Evolutionary conservation across 2,329 filamentous ascomycete genomes (phyloP).

Genomic region (Clonostachys sp.): DNA sequence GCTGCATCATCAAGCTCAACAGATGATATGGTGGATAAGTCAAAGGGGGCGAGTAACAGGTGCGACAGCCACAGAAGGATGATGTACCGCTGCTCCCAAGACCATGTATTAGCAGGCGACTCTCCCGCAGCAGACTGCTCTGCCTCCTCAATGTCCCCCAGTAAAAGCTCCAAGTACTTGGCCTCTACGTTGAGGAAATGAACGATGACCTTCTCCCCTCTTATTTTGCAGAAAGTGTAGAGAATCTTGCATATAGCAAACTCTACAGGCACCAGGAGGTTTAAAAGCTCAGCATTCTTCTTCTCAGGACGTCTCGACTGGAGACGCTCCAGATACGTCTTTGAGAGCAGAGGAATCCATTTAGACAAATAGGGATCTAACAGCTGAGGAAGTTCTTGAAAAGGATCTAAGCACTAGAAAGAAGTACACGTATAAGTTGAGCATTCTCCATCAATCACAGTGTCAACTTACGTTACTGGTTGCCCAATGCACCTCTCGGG

Average conservation of each 20-base stretch:
- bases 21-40: constrained; percentile 79
- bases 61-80: constrained; percentile 85
- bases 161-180: constrained; percentile 74
- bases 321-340: constrained; percentile 69
- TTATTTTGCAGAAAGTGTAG: constrained; percentile 90
- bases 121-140: constrained; percentile 21
- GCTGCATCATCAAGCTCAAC: constrained; percentile 41
- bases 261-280: constrained; percentile 51
- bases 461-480: constrained; percentile 34
- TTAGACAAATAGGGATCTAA: constrained; percentile 77
- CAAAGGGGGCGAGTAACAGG: constrained; percentile 81
- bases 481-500: constrained; percentile 42
- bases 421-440: not conserved
- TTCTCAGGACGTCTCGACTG: constrained; percentile 11
- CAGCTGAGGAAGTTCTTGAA: constrained; percentile 92
- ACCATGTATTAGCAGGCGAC: constrained; percentile 32
- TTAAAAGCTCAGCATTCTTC: constrained; percentile 10
- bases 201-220: constrained; percentile 88
- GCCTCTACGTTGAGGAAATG: constrained; percentile 90
- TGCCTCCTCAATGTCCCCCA: constrained; percentile 66
- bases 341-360: constrained; percentile 70
- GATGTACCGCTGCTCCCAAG: constrained; percentile 87
- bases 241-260: constrained; percentile 74
- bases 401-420: constrained; percentile 67
- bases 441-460: not conserved